These are phyloP conservation scores for Pseudomonodictys pantanalensis DNA, from an alignment of 495 filamentous ascomycete species.

Conservation along the genomic window DNA sequence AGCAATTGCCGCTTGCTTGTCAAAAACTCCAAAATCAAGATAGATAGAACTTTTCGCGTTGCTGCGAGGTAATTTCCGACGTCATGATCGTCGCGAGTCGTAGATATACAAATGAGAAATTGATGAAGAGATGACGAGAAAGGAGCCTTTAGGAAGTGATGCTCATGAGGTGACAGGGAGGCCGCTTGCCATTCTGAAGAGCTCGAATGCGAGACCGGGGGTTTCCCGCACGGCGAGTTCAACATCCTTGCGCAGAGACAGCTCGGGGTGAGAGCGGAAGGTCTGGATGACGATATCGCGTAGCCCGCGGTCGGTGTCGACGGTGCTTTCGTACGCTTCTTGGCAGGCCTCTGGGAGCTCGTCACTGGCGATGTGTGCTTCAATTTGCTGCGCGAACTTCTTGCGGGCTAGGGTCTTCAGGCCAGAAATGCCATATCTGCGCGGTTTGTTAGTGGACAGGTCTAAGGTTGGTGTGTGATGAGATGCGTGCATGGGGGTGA, in stretches of 20 bases:
- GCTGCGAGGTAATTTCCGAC: no score
- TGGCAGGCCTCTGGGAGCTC: slow-evolving; percentile 44
- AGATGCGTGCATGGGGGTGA: not conserved
- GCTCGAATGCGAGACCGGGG: slow-evolving; percentile 40
- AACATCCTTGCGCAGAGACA: slow-evolving; percentile 39
- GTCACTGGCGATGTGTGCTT: slow-evolving; percentile 32
- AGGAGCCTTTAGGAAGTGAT: not conserved
- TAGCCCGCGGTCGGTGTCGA: slow-evolving; percentile 44
- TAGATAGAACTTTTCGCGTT: no score
- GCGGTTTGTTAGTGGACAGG: slow-evolving; percentile 4
- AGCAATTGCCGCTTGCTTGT: no score
- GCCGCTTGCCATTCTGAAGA: slow-evolving; percentile 34
- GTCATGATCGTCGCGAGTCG: no score
- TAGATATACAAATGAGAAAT: no score
- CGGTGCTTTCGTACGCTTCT: slow-evolving; percentile 45
- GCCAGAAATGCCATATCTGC: slow-evolving; percentile 44
- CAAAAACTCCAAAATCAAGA: no score
- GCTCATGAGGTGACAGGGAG: slow-evolving; percentile 10
- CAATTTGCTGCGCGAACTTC: slow-evolving; percentile 42
- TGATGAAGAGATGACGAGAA: no score
- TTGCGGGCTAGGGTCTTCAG: slow-evolving; percentile 42
- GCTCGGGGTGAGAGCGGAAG: slow-evolving; percentile 39
- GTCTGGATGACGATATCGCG: slow-evolving; percentile 42
- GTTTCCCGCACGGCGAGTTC: slow-evolving; percentile 35
- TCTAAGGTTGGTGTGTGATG: slow-evolving; percentile 4